Evolutionary conservation across 2,329 filamentous ascomycete genomes (phyloP), one percentile per base, ranked within the genome.

Genomic region (Alternaria dauci): DNA sequence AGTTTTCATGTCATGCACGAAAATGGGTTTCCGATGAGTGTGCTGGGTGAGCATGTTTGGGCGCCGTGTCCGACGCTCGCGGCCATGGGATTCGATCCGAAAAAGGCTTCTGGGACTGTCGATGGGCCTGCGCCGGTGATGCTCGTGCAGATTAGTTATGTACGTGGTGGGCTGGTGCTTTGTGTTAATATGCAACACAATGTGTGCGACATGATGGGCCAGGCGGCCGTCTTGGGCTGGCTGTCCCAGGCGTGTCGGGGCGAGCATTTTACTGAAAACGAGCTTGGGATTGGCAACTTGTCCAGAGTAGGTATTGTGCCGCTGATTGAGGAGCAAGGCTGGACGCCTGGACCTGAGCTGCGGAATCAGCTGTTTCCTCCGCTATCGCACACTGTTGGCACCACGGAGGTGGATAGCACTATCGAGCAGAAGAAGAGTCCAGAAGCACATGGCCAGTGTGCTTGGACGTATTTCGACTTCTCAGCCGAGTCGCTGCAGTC

Each of bases 191-290:
- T 76, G 8, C 80, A 85, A 25, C 86, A 88, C 63, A 78, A 79
- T 6, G 71, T 76, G 0, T 83, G 86, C 79, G 86, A 88, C 55
- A 82, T 84, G 73, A 78, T 77, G 1, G 85, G 84, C 2, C 80
- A 84, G 62, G 82, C 75, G 3, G 76, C 81, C 23, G 62, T 85
- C 16, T 83, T 86, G 16, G 59, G 71, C 3, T 78, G 85, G 2
- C 73, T 88, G 6, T 78, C 81, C 0, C 85, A 85, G 56, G 84
- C 83, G 0, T 86, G 84, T 55, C 71, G 68, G 1, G 69, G 74
- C 2, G 81, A 84, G 30, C n/a, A 60, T 0, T 86, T 85, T 66
- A 83, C 82, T 0, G 41, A 61, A 0, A 76, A 83, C 7, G 85
- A 87, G 52, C 41, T 83, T 0, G 30, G 57, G 0, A 48, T 65